phyloP scores from a whole-genome alignment of 495 filamentous ascomycete genomes.

The Schizothecium vesticola region DNA sequence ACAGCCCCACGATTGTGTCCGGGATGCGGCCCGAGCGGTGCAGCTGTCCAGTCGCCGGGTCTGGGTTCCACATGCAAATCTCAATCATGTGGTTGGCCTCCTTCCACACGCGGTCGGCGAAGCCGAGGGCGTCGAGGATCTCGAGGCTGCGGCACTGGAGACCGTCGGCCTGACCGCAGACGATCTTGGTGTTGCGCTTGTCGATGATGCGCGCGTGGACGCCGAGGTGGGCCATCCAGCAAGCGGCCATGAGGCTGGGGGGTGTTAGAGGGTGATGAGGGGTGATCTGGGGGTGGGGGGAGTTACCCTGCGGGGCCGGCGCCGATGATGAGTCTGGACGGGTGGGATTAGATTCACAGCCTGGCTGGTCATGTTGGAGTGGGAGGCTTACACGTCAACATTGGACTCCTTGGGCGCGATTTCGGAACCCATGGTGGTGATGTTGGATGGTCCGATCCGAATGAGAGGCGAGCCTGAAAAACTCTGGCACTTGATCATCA shows the following conservation, averaged over 20 bases:
- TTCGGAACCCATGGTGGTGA: not conserved
- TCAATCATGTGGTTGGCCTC: conserved; percentile 53
- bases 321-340: conserved; percentile 54
- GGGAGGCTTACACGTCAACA: conserved; percentile 29
- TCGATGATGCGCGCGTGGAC: conserved; percentile 58
- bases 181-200: conserved; percentile 41
- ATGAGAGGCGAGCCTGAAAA: not conserved
- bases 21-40: conserved; percentile 47
- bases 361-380: not conserved
- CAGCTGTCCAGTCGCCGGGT: conserved; percentile 42
- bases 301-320: conserved; percentile 55
- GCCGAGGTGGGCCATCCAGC: conserved; percentile 57
- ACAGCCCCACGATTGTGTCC: conserved; percentile 48
- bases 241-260: conserved; percentile 50
- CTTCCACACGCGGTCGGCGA: conserved; percentile 54
- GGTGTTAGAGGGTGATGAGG: not conserved
- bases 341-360: not conserved
- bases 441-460: not conserved
- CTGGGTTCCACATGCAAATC: conserved; percentile 44
- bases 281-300: not conserved
- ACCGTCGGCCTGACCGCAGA: conserved; percentile 25
- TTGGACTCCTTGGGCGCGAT: conserved; percentile 22
- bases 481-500: not conserved
- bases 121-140: conserved; percentile 62
- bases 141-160: conserved; percentile 50